Base-by-base conservation (phyloP, 2,329 filamentous ascomycete species). In the Alternaria gaisen region DNA sequence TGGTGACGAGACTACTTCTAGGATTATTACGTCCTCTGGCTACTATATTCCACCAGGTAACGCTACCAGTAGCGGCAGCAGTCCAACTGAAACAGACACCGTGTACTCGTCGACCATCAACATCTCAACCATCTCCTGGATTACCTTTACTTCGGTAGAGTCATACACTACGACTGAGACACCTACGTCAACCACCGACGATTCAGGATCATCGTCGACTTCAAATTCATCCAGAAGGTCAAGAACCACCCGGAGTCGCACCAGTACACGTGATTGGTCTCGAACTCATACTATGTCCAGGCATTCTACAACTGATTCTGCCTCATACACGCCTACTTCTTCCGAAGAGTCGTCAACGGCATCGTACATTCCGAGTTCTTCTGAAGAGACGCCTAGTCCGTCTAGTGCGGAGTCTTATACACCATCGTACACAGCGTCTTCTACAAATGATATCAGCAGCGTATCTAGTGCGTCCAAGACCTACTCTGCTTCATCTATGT, bases 21-120 rank as follows among this genome's bases (percentile, higher is more conserved):
- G 18, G 20, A 24, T 36, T 11, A 26, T 32, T n/a, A 48, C 50
- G 18, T 55, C 63, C 4, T 53, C 53, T n/a, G 57, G 53, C 9
- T 62, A 65, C 16, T 63, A 65, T 32, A 44, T 32, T 12, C 53
- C 63, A 12, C 63, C 63, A 22, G 47, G 26, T 1, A 55, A 58
- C 16, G 34, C 40, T 4, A 60, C 56, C 16, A 61, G 22, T 32
- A 58, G 43, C 34, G 20, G 16, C 2, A 57, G 20, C 1, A 57
- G 16, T 30, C 22, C 36, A 24, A 50, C 34, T 24, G 47, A 26
- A 9, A 63, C 52, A 3, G 44, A 46, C 12, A 59, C 44, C 22
- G 34, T 26, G 14, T 50, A 26, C 43, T 51, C 58, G 1, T 60
- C 58, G 3, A 55, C 36, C 8, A 46, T 40, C 8, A 43, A 59